These are phyloP conservation scores for Candida tropicalis DNA, from an alignment of 1,139 yeast genomes.

Conservation along the genomic window DNA sequence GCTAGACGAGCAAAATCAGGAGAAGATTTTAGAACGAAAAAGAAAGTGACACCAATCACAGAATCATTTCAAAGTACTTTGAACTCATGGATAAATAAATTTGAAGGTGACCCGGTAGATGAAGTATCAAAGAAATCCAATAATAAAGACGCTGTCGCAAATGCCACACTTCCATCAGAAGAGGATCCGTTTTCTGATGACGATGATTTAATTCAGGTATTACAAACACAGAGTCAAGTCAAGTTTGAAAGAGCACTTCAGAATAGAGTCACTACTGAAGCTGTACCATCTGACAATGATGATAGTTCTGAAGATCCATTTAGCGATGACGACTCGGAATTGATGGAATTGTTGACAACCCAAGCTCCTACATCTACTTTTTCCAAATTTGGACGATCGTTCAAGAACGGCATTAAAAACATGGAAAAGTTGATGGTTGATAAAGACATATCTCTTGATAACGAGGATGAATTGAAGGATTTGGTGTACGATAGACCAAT, in stretches of 20 bases:
- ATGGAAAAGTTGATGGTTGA: conserved; percentile 23
- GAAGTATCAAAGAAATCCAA: conserved; percentile 11
- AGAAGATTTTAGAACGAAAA: conserved; percentile 22
- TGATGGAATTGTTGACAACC: conserved; percentile 9
- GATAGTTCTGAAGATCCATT: conserved; percentile 30
- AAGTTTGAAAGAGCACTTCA: conserved; percentile 4
- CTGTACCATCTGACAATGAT: background rate
- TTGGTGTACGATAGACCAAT: conserved; percentile 48
- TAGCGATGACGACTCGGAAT: conserved; percentile 29
- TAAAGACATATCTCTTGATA: conserved; percentile 15
- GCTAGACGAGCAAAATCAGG: conserved; percentile 32
- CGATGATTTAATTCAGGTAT: conserved; percentile 27
- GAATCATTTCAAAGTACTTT: conserved; percentile 18
- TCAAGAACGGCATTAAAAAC: conserved; percentile 30
- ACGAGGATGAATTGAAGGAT: conserved; percentile 32
- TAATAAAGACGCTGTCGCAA: background rate
- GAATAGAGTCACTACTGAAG: background rate
- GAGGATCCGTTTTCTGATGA: conserved; percentile 44
- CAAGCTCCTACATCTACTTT: background rate
- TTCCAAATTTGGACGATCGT: conserved; percentile 17
- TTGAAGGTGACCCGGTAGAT: conserved; percentile 21
- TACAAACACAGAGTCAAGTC: conserved; percentile 11
- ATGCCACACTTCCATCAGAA: conserved; percentile 16
- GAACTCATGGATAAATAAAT: conserved; percentile 38
- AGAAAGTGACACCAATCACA: conserved; percentile 1